Evolutionary conservation across 306 rosid species (phyloP), one percentile per base, ranked within the genome.

Genomic region (Cucumis cinereus): DNA sequence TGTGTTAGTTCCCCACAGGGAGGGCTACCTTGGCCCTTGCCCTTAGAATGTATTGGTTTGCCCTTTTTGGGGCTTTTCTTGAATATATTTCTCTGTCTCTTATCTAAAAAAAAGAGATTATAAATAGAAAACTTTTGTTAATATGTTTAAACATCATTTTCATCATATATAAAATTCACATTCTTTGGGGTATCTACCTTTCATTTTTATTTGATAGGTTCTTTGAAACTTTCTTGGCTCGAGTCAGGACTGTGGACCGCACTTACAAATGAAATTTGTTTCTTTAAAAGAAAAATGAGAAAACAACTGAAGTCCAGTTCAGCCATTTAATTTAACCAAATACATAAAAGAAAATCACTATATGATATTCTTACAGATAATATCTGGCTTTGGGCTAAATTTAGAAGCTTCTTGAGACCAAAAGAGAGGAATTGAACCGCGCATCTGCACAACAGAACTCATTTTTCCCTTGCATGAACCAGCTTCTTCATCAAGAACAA

Each of bases 361-460:
- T 63, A 35, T 40, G 63, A 79, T 49, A 77, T 80, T 54, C 90
- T 73, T 83, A 92, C 98, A 86, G 61, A 94, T 86, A 54, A 94
- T 91, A 83, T 94, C 98, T 50, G 98, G 98, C 84, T 94, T 94
- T 60, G 98, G 98, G 81, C 96, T 92, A 76, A 91, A 91, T 86
- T 88, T 89, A 24, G 97, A 94, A 63, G 93, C 91, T 89, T 91
- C 98, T 84, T 94, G 98, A 63, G 98, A 94, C 98, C 98, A 94
- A 78, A 94, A 94, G 67, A 94, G 98, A 10, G 98, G 98, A 79
- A 94, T 90, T 59, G 98, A 94, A 55, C 98, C 98, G 14, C 98
- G 97, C 96, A 94, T 87, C 82, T 94, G 98, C 74, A 94, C 96
- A 76, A 91, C 86, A 10, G 98, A 91, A 91, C 98, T 94, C 97